phyloP scores from a whole-genome alignment of 1,284 basidiomycete species.

The Pseudozyma tsukubaensis region DNA sequence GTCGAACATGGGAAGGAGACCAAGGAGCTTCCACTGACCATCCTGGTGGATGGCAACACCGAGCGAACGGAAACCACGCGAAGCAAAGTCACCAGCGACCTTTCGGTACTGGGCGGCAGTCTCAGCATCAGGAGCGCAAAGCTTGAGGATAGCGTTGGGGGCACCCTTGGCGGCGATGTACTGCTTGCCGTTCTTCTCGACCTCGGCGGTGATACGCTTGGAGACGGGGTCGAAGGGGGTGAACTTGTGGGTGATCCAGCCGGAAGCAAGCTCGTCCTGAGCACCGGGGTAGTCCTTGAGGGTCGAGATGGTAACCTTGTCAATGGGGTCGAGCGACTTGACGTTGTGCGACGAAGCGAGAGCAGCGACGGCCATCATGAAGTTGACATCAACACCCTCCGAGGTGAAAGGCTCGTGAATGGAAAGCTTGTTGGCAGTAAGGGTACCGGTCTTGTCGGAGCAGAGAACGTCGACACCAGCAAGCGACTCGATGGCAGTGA shows the following conservation, averaged over 20 bases:
- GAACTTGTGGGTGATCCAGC: conserved; percentile 74
- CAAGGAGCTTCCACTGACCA: conserved; percentile 72
- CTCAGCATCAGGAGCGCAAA: conserved; percentile 70
- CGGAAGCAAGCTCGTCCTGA: conserved; percentile 71
- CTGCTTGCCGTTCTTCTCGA: conserved; percentile 72
- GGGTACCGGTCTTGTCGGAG: conserved; percentile 74
- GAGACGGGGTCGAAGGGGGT: conserved; percentile 74
- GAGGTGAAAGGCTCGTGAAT: conserved; percentile 73
- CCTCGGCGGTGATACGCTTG: conserved; percentile 74
- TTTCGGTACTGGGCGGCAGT: conserved; percentile 71
- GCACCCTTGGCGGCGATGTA: conserved; percentile 74
- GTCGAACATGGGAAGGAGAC: conserved; percentile 72
- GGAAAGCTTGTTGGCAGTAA: conserved; percentile 75
- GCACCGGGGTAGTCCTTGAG: conserved; percentile 74
- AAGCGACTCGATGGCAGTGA: conserved; percentile 74
- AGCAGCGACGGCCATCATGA: conserved; percentile 73
- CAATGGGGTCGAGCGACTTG: conserved; percentile 74
- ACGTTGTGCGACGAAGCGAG: conserved; percentile 74
- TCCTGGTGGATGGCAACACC: conserved; percentile 73
- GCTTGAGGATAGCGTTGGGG: conserved; percentile 74
- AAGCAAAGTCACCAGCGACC: conserved; percentile 71
- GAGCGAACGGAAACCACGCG: conserved; percentile 73
- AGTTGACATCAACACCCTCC: conserved; percentile 71
- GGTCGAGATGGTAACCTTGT: conserved; percentile 74
- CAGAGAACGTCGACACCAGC: conserved; percentile 75